Conservation (phyloP, 2,329 filamentous ascomycete species). For the Westerdykella aurantiaca region DNA sequence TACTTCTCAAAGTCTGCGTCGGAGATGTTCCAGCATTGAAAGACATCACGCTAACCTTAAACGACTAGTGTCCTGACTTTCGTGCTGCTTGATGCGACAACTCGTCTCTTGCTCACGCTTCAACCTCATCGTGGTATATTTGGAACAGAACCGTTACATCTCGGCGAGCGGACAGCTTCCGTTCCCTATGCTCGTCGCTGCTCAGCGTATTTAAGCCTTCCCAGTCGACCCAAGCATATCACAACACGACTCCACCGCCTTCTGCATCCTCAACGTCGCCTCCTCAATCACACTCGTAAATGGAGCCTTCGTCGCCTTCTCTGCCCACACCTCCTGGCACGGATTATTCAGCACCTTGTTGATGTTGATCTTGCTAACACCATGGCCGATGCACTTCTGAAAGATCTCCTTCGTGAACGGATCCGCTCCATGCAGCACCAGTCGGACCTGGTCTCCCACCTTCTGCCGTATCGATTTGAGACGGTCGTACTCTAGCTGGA, state of each 20-base stretch:
- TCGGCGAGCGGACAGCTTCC: too few species aligned
- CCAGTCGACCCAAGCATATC: constrained; percentile 39
- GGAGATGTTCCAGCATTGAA: too few species aligned
- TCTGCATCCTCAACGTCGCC: constrained; percentile 47
- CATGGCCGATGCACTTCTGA: constrained; percentile 47
- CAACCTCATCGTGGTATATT: too few species aligned
- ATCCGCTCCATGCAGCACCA: constrained; percentile 54
- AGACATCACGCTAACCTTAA: too few species aligned
- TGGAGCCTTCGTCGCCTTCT: constrained; percentile 45
- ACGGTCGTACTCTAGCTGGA: constrained; percentile 55
- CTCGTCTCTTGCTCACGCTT: too few species aligned
- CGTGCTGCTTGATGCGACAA: too few species aligned
- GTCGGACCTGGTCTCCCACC: constrained; percentile 41
- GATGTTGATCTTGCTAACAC: constrained; percentile 51
- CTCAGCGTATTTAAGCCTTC: constrained; percentile 15
- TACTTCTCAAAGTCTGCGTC: too few species aligned
- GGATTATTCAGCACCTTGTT: constrained; percentile 51
- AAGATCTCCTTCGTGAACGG: constrained; percentile 51
- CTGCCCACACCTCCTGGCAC: constrained; percentile 42
- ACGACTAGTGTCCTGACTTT: too few species aligned
- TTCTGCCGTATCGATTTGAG: constrained; percentile 44
- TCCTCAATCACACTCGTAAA: constrained; percentile 49
- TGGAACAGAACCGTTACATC: too few species aligned
- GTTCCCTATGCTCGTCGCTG: too few species aligned
- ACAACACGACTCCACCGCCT: constrained; percentile 49